These are phyloP conservation scores for Rhododendron ovatum DNA, from an alignment of 148 eudicot genomes.

Conservation along the genomic window DNA sequence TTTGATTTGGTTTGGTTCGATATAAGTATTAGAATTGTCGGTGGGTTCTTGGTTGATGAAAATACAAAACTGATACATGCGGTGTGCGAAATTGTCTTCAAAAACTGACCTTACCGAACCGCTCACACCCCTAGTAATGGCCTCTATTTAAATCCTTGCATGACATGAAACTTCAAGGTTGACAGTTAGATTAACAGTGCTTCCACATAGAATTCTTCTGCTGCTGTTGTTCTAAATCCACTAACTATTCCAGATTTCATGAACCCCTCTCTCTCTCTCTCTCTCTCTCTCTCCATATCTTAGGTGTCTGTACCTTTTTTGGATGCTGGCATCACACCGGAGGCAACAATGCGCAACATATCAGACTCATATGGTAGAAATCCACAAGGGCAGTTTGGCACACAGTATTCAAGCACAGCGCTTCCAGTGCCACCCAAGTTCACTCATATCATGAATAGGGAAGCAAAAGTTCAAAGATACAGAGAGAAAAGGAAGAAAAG, in stretches of 20 bases:
- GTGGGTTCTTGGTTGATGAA: no score
- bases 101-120: no score
- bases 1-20: no score
- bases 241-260: neutral
- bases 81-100: no score
- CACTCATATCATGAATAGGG: neutral
- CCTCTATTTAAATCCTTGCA: neutral
- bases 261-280: neutral
- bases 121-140: no score
- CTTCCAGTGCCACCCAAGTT: neutral
- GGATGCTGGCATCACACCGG: neutral
- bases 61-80: no score
- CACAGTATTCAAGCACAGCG: neutral
- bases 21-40: no score
- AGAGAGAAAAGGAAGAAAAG: neutral
- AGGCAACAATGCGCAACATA: neutral
- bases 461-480: constrained; percentile 12
- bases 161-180: neutral
- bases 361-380: neutral
- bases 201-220: neutral
- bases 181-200: neutral
- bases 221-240: neutral
- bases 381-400: neutral
- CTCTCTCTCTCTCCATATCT: neutral
- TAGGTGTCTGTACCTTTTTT: neutral